phyloP scores from a whole-genome alignment of 2,329 filamentous ascomycete genomes.

The Helotiales sp. region DNA sequence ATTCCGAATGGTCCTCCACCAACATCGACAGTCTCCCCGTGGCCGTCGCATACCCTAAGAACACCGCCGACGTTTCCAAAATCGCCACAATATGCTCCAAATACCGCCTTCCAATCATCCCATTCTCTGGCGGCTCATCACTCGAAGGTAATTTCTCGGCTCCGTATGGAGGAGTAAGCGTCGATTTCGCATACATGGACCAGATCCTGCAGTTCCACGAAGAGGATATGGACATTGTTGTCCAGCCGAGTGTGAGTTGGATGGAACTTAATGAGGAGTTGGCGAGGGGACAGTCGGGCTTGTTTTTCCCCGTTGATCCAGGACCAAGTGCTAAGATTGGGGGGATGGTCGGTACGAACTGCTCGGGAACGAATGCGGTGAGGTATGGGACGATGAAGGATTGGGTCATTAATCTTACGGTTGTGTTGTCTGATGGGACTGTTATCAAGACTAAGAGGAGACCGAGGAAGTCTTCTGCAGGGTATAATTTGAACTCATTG shows the following conservation, averaged over 20 bases:
- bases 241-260: slow-evolving; percentile 92
- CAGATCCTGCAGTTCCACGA: slow-evolving; percentile 78
- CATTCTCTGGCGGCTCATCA: slow-evolving; percentile 84
- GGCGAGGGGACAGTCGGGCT: slow-evolving; percentile 70
- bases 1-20: slow-evolving; percentile 68
- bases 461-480: slow-evolving; percentile 81
- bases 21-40: slow-evolving; percentile 66
- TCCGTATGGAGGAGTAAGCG: slow-evolving; percentile 83
- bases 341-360: slow-evolving; percentile 82
- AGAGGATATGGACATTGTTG: slow-evolving; percentile 90
- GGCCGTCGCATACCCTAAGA: slow-evolving; percentile 67
- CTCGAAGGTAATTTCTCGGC: slow-evolving; percentile 91
- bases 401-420: slow-evolving; percentile 83
- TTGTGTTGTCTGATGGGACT: slow-evolving; percentile 78
- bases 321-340: slow-evolving; percentile 73
- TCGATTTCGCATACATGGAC: slow-evolving; percentile 91
- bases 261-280: slow-evolving; percentile 80
- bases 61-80: slow-evolving; percentile 62
- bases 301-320: slow-evolving; percentile 92
- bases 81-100: slow-evolving; percentile 75
- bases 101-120: slow-evolving; percentile 78
- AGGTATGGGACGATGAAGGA: slow-evolving; percentile 87
- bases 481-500: slow-evolving; percentile 80
- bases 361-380: slow-evolving; percentile 79
- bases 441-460: slow-evolving; percentile 78